These are phyloP conservation scores for Oldenlandia corymbosa DNA, from an alignment of 257 asterid genomes.

Conservation along the genomic window DNA sequence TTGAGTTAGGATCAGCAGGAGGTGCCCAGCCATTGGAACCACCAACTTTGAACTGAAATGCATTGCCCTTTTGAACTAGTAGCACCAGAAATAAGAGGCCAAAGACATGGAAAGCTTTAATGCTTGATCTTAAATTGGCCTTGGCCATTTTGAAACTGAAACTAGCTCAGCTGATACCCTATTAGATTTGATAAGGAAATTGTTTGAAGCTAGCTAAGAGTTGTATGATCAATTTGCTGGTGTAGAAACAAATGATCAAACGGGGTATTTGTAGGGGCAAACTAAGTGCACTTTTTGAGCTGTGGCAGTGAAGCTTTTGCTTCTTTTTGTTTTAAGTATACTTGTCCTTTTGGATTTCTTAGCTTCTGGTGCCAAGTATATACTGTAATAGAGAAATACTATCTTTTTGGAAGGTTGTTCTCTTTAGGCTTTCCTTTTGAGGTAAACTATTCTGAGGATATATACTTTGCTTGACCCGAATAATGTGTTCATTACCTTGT, in stretches of 20 bases:
- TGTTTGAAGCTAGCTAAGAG: too few relatives aligned
- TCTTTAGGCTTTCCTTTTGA: slow-evolving; percentile 26
- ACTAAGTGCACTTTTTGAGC: slow-evolving; percentile 25
- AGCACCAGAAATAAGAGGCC: slow-evolving; percentile 30
- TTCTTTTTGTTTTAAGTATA: slow-evolving; percentile 31
- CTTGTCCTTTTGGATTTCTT: slow-evolving; percentile 42
- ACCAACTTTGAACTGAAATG: slow-evolving; percentile 58
- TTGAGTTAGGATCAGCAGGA: slow-evolving; percentile 47
- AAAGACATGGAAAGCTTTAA: slow-evolving; percentile 14
- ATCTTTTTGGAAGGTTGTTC: slow-evolving; percentile 10
- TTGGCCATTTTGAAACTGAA: slow-evolving; percentile 41
- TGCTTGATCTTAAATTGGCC: slow-evolving; percentile 11
- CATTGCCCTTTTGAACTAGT: slow-evolving; percentile 34
- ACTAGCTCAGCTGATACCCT: too few relatives aligned
- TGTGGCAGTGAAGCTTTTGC: slow-evolving; percentile 46
- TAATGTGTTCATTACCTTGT: slow-evolving; percentile 40
- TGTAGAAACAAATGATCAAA: neutral
- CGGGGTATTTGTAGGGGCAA: slow-evolving; percentile 56
- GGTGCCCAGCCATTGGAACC: slow-evolving; percentile 63
- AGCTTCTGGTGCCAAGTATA: slow-evolving; percentile 44
- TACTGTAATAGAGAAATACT: too few relatives aligned
- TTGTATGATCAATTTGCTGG: too few relatives aligned
- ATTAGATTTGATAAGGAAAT: too few relatives aligned
- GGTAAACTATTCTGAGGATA: slow-evolving; percentile 16
- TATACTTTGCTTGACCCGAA: slow-evolving; percentile 59